Evolutionary conservation across 352 stramenopile species (phyloP).

Genomic region (Globisporangium orthogonon): DNA sequence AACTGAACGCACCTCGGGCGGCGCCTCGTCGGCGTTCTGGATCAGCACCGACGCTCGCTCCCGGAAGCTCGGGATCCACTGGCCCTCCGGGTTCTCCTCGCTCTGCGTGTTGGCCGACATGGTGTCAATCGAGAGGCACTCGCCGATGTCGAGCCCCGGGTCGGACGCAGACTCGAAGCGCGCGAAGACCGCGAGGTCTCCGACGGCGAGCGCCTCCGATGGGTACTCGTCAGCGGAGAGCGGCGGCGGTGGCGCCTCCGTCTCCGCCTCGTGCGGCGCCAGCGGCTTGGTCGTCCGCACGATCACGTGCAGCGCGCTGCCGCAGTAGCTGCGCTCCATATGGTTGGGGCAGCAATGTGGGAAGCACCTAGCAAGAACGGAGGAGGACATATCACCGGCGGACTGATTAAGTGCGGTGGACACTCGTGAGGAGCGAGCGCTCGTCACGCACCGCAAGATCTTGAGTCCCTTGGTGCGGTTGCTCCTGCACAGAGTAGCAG

Average conservation of each 20-base stretch:
- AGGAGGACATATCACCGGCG: neutral
- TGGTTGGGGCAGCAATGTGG: constrained; percentile 32
- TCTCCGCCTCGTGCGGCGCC: neutral
- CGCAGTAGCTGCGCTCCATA: constrained; percentile 32
- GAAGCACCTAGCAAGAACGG: constrained; percentile 16
- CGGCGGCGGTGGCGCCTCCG: too few species aligned
- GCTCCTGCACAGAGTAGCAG: too few species aligned
- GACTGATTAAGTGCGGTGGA: neutral
- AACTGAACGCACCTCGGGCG: constrained; percentile 10
- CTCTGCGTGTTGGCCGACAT: constrained; percentile 33
- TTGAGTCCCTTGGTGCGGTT: constrained; percentile 72
- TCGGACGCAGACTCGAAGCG: constrained; percentile 29
- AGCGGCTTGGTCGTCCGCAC: constrained; percentile 8
- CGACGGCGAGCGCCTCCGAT: constrained; percentile 9
- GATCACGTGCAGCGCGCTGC: constrained; percentile 19
- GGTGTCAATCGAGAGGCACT: constrained; percentile 35
- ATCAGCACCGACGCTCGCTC: constrained; percentile 31
- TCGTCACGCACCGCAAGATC: constrained; percentile 37
- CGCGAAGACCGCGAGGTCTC: constrained; percentile 21
- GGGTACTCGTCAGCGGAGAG: neutral
- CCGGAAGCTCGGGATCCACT: constrained; percentile 46
- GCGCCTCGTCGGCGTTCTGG: constrained; percentile 7
- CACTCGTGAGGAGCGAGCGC: too few species aligned
- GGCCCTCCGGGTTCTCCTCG: constrained; percentile 48
- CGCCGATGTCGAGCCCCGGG: constrained; percentile 22